Conservation (phyloP, 139 green algal species). For the Closterium sp. region DNA sequence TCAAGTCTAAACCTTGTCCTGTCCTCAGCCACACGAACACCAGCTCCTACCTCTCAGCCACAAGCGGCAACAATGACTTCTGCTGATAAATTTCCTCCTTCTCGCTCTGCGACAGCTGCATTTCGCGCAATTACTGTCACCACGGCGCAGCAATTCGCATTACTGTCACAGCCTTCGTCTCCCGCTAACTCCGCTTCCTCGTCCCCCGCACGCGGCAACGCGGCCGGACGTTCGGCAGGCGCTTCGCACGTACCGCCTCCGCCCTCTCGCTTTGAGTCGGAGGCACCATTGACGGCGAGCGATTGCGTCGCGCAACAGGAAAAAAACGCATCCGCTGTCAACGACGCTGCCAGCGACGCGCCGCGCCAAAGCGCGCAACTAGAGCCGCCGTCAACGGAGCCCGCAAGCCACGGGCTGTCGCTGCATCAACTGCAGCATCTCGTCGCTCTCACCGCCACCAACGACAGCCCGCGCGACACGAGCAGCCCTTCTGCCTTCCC, state of each 20-base stretch:
- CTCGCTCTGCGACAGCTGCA: not conserved
- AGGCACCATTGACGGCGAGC: no score
- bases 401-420: not conserved
- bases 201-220: not conserved
- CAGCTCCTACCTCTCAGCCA: no score
- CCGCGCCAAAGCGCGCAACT: not conserved
- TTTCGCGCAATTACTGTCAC: not conserved
- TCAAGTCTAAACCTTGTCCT: no score
- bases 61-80: not conserved
- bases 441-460: not conserved
- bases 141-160: not conserved
- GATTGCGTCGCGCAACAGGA: not conserved
- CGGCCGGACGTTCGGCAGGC: not conserved
- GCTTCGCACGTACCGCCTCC: not conserved
- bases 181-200: not conserved
- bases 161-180: not conserved
- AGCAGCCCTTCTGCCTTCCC: not conserved
- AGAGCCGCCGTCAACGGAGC: no score
- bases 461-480: not conserved
- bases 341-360: not conserved
- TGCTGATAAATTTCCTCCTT: not conserved
- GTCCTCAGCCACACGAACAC: no score
- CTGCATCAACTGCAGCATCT: not conserved
- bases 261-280: not conserved
- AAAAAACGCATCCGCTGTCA: not conserved